Evolutionary conservation across 202 grass and related monocot genomes (phyloP), one percentile per base, ranked within the genome.

Genomic region (Dendrocalamus latiflorus): DNA sequence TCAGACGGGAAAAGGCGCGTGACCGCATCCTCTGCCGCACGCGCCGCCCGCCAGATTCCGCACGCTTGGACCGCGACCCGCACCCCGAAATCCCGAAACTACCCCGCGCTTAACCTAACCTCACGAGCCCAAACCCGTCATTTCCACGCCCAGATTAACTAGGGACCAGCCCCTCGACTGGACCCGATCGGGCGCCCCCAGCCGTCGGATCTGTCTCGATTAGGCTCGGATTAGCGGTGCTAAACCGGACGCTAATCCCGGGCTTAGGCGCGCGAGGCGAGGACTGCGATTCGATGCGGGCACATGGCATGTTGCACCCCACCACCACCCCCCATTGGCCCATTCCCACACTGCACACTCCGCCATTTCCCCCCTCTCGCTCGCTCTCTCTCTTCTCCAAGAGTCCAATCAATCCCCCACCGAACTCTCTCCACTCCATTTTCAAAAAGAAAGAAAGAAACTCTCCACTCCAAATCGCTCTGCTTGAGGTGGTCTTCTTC

Each of bases 241-340:
- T 62, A 62, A 62, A 6, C 24, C 24, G 12, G 6, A 7, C 12
- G 2, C 58, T 61, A 61, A 61, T 61, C 58, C 58, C 4, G 9
- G 58, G 58, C 21, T 33, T 62, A 16, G 42, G 42, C 49, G 73
- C 47, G 25, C 21, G 55, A 17, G 25, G 59, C 22, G 25, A 30
- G 25, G 67, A 61, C 56, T 80, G 74, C 8, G 43, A 86, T 81
- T 56, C 44, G 44, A 65, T 48, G 60, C 65, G 58, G 70, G 74
- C 67, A 88, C 85, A 83, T 88, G 85, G 63, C 62, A 83, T 82
- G 85, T 83, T 53, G 72, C 49, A 53, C 17, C 47, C 1, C 13
- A 13, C 0, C 42, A n/a, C n/a, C 2, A 3, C 4, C 12, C 44
- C 12, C 44, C 42, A 13, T 44, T 50, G 16, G 47, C 47, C 47